Percentiles rank a stretch among this genome's conserved stretches.
phyloP scores from a whole-genome alignment of 495 filamentous ascomycete genomes.

The Xylaria castorea region DNA sequence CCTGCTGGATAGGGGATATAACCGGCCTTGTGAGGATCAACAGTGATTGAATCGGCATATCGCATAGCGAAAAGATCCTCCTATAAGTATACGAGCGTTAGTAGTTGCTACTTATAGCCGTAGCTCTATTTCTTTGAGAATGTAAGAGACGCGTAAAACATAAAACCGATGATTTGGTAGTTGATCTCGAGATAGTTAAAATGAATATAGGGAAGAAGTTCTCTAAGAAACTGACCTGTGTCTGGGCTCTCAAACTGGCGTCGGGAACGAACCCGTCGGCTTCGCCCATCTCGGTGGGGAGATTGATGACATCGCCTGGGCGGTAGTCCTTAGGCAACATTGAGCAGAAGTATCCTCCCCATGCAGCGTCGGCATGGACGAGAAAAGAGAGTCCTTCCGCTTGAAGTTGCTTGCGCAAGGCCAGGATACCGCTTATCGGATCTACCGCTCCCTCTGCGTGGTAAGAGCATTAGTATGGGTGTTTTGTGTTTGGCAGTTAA shows the following conservation, averaged over 20 bases:
- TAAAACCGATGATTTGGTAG: neutral
- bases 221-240: slow-evolving; percentile 26
- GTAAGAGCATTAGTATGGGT: neutral
- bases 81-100: neutral
- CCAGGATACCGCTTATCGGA: slow-evolving; percentile 45
- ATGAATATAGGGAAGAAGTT: neutral
- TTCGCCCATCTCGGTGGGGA: slow-evolving; percentile 30
- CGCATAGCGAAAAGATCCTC: slow-evolving; percentile 45
- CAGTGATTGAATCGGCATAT: slow-evolving; percentile 52
- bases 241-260: slow-evolving; percentile 41
- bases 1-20: slow-evolving; percentile 59
- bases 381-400: slow-evolving; percentile 48
- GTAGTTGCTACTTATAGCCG: neutral
- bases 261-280: slow-evolving; percentile 43
- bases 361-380: slow-evolving; percentile 56
- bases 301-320: slow-evolving; percentile 30
- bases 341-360: slow-evolving; percentile 59
- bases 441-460: slow-evolving; percentile 49
- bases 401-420: slow-evolving; percentile 48
- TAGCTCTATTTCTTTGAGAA: neutral
- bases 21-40: slow-evolving; percentile 58
- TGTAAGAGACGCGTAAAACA: too few relatives aligned
- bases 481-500: neutral
- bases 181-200: neutral
- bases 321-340: slow-evolving; percentile 45